Evolutionary conservation across 1,139 yeast genomes (phyloP).

Genomic region (Pichia inconspicua): DNA sequence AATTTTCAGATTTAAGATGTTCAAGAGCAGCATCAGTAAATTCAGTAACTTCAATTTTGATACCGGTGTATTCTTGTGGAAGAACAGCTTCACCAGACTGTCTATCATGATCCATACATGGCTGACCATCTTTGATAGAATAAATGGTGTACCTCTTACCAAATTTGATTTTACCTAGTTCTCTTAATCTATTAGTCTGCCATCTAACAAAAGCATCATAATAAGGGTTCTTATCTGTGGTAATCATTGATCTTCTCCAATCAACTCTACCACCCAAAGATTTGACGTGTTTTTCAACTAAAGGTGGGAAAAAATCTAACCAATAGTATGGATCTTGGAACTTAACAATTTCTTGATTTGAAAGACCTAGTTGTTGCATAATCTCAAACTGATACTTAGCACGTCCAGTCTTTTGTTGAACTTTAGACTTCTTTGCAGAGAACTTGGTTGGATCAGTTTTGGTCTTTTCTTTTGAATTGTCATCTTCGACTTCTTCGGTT

Average conservation of each 20-base stretch:
- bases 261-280: constrained; percentile 90
- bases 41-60: constrained; percentile 70
- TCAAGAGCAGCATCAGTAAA: constrained; percentile 46
- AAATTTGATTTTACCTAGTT: constrained; percentile 83
- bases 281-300: constrained; percentile 74
- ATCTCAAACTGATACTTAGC: constrained; percentile 94
- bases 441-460: constrained; percentile 71
- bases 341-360: constrained; percentile 70
- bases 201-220: constrained; percentile 93
- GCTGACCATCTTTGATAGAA: constrained; percentile 97
- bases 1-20: constrained; percentile 39
- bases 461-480: constrained; percentile 46
- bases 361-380: constrained; percentile 87
- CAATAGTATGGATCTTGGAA: constrained; percentile 88
- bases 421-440: constrained; percentile 86
- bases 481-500: constrained; percentile 26
- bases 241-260: constrained; percentile 95
- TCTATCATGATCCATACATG: constrained; percentile 99
- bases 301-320: constrained; percentile 87
- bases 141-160: constrained; percentile 98
- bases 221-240: constrained; percentile 92
- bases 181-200: constrained; percentile 90
- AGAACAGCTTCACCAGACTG: constrained; percentile 93
- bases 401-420: constrained; percentile 86
- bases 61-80: constrained; percentile 94